Evolutionary conservation across 2,329 filamentous ascomycete genomes (phyloP), one percentile per base, ranked within the genome.

Genomic region (Phialophora macrospora): DNA sequence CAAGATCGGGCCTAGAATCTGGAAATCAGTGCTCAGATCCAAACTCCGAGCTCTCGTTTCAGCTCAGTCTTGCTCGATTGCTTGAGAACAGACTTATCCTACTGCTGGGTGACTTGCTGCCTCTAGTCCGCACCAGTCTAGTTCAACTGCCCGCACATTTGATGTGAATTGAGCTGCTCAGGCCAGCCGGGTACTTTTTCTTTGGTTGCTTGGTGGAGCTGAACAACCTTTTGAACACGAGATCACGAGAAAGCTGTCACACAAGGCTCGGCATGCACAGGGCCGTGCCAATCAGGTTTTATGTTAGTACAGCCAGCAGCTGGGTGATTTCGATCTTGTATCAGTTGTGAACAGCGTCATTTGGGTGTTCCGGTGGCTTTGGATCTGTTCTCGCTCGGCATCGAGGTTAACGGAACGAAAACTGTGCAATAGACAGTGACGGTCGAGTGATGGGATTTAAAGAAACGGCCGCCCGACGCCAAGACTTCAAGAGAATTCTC

Each of bases 211-310:
- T 24, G 20, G 9, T 28, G 26, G 26, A 52, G 22, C 48, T 52
- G 48, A 52, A 24, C 14, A 41, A 63, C 48, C 48, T 14, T 26
- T 20, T 24, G 48, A n/a, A 52, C 14, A 52, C 48, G 48, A 52
- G 22, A 26, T 5, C 48, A 26, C 48, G 48, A 24, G 48, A 24
- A 51, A 2, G 24, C 22, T 11, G 22, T 28, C 3, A 4, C 20
- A 51, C 20, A 26, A 52, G 48, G 48, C 48, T 52, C 22, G 48
- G 48, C 48, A 52, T 24, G 26, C 48, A 52, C 48, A 5, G 20
- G 11, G 14, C 22, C 14, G 7, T 14, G 9, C 48, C 48, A 52
- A 26, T 52, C 48, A 5, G 6, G 17, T 1, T n/a, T 7, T 20
- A 44, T 44, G 38, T 44, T 3, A 44, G 14, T 20, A 44, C 17